Evolutionary conservation across 176 grass and related monocot species (phyloP).

Genomic region (Avena sativa): DNA sequence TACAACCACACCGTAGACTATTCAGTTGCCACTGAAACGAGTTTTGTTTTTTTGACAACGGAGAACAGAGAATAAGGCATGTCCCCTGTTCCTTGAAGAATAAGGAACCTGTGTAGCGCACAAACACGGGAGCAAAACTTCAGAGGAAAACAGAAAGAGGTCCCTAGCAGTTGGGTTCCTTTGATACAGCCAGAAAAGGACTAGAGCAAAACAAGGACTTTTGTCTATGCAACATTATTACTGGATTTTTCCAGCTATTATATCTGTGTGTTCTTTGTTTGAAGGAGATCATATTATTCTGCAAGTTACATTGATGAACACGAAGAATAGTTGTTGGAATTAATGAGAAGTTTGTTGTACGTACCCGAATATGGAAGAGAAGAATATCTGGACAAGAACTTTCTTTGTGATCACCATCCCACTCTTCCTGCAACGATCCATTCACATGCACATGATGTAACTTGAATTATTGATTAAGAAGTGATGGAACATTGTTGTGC

Average conservation of each 20-base stretch:
- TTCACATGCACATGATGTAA: not conserved
- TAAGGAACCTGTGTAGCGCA: constrained; percentile 19
- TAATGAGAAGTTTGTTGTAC: constrained; percentile 18
- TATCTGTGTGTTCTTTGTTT: not conserved
- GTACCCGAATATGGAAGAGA: constrained; percentile 87
- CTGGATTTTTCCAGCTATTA: not conserved
- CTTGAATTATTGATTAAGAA: not conserved
- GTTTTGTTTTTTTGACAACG: not conserved
- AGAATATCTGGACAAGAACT: constrained; percentile 69
- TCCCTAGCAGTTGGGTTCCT: constrained; percentile 15
- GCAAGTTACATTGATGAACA: not conserved
- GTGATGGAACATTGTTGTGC: constrained; percentile 10
- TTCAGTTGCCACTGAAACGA: not conserved
- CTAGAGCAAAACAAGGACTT: not conserved
- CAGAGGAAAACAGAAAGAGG: not conserved
- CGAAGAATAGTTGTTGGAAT: not conserved
- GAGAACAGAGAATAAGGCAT: constrained; percentile 29
- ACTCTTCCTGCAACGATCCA: constrained; percentile 53
- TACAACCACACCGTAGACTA: not conserved
- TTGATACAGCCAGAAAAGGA: constrained; percentile 1
- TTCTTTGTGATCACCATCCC: constrained; percentile 56
- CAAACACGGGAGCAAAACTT: constrained; percentile 6
- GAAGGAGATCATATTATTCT: not conserved
- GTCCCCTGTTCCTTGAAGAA: constrained; percentile 33
- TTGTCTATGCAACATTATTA: not conserved